phyloP scores from a whole-genome alignment of 352 stramenopile genomes.

The Phytopythium kandeliae region DNA sequence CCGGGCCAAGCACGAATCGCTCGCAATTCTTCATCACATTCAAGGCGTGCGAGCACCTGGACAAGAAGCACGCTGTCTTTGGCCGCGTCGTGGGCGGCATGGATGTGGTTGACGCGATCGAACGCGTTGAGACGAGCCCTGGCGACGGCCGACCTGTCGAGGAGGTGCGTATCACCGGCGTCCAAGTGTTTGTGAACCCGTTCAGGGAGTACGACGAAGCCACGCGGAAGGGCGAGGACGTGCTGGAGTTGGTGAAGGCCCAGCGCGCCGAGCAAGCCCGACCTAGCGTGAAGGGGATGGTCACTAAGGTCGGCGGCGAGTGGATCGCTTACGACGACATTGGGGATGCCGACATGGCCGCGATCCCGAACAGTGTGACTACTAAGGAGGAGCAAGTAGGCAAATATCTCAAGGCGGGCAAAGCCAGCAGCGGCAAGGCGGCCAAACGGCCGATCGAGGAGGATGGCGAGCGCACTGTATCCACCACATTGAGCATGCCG shows the following conservation, averaged over 20 bases:
- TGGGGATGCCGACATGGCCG: constrained; percentile 43
- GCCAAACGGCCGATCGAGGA: constrained; percentile 20
- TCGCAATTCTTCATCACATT: constrained; percentile 99
- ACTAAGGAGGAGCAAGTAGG: constrained; percentile 49
- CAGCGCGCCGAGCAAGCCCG: constrained; percentile 41
- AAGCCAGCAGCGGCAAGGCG: constrained; percentile 9
- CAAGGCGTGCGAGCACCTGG: constrained; percentile 92
- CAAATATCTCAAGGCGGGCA: constrained; percentile 52
- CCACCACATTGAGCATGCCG: constrained; percentile 16
- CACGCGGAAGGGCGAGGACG: constrained; percentile 44
- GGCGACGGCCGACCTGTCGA: constrained; percentile 79
- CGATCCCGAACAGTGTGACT: constrained; percentile 32
- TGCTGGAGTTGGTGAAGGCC: constrained; percentile 46
- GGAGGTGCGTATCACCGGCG: constrained; percentile 72
- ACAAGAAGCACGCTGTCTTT: constrained; percentile 98
- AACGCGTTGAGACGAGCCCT: constrained; percentile 55
- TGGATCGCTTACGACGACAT: constrained; percentile 80
- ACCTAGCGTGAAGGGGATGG: constrained; percentile 49
- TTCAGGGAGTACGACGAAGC: constrained; percentile 84
- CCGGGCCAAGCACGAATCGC: constrained; percentile 92
- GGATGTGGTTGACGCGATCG: constrained; percentile 76
- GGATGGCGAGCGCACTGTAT: not conserved
- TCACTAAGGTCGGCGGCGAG: constrained; percentile 72
- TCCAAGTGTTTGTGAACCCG: constrained; percentile 86
- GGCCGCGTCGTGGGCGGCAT: constrained; percentile 92